Evolutionary conservation across 805 yeast species (phyloP).

Genomic region (Metschnikowia matae): DNA sequence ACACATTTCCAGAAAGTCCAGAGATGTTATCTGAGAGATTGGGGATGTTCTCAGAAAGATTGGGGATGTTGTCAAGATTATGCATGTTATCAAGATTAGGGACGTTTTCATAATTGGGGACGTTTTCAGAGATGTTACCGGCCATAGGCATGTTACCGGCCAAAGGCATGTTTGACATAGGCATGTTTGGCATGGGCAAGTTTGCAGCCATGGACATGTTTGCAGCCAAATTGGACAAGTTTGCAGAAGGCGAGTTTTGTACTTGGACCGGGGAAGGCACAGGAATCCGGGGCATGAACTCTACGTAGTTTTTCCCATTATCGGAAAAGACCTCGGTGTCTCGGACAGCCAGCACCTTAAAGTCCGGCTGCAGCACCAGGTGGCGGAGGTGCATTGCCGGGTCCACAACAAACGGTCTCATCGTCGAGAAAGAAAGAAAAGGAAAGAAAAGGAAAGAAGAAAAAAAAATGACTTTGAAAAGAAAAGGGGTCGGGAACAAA

Average conservation of each 20-base stretch:
- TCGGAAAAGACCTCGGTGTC: not conserved
- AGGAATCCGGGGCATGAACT: not conserved
- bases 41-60: too few relatives aligned
- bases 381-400: conserved; percentile 1
- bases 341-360: not conserved
- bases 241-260: not conserved
- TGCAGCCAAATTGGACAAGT: too few relatives aligned
- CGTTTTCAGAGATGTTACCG: too few relatives aligned
- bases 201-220: too few relatives aligned
- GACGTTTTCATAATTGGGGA: too few relatives aligned
- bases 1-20: too few relatives aligned
- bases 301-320: conserved; percentile 1
- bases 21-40: too few relatives aligned
- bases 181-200: too few relatives aligned
- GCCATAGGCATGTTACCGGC: too few relatives aligned
- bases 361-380: conserved; percentile 5
- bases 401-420: not conserved
- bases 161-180: too few relatives aligned
- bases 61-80: too few relatives aligned
- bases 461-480: not conserved
- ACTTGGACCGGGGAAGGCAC: not conserved
- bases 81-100: too few relatives aligned
- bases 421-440: not conserved
- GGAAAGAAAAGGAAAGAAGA: not conserved
- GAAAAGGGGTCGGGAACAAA: not conserved